Evolutionary conservation across 108 stramenopile species (phyloP).

Genomic region (Nannochloropsis oceanica): DNA sequence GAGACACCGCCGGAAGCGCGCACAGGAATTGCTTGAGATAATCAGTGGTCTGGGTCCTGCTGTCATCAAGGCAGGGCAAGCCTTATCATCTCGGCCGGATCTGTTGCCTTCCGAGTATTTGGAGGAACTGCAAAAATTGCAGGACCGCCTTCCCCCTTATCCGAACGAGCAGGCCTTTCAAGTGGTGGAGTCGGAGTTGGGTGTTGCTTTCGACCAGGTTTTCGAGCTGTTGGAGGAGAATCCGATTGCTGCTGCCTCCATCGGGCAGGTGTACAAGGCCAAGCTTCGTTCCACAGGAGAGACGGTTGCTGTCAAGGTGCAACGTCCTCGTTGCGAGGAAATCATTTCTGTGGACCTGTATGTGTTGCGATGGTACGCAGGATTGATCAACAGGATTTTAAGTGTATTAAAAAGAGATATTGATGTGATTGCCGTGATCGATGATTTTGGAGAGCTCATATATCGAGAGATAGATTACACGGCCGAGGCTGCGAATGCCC

Average conservation of each 20-base stretch:
- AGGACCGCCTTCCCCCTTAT: constrained; percentile 82
- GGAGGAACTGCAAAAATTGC: constrained; percentile 81
- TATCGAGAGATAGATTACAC: constrained; percentile 91
- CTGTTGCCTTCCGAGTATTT: constrained; percentile 78
- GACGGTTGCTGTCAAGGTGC: constrained; percentile 78
- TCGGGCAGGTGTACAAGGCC: constrained; percentile 78
- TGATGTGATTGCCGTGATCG: constrained; percentile 73
- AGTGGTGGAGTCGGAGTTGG: constrained; percentile 66
- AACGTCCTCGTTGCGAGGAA: constrained; percentile 77
- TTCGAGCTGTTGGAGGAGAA: constrained; percentile 71
- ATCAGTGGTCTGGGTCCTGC: constrained; percentile 72
- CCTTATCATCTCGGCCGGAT: constrained; percentile 70
- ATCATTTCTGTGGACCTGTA: constrained; percentile 84
- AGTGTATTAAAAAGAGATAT: constrained; percentile 51
- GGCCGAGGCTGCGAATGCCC: constrained; percentile 86
- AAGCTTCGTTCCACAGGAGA: constrained; percentile 65
- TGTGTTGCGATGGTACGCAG: constrained; percentile 81
- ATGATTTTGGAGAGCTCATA: constrained; percentile 83
- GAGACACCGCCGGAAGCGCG: constrained; percentile 39
- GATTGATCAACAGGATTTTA: constrained; percentile 57
- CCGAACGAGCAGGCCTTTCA: constrained; percentile 59
- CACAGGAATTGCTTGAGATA: constrained; percentile 57
- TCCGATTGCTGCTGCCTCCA: constrained; percentile 69
- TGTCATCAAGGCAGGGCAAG: constrained; percentile 84
- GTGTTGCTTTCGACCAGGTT: constrained; percentile 49